Evolutionary conservation across 2,329 filamentous ascomycete species (phyloP), one percentile per base, ranked within the genome.

Genomic region (Aspergillus ochraceus): DNA sequence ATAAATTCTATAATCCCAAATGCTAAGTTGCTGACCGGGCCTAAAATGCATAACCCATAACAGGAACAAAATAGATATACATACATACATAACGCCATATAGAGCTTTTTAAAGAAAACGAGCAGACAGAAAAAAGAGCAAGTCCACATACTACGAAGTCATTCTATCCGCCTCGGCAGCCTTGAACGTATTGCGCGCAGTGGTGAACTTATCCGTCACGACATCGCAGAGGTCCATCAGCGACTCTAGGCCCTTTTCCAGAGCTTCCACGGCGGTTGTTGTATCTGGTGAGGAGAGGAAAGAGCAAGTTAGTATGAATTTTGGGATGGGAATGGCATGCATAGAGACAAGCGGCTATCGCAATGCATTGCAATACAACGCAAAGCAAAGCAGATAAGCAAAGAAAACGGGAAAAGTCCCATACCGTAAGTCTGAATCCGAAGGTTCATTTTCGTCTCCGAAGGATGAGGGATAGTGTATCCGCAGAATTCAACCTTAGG

Each of bases 401-500:
- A 29, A 9, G 26, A 8, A 29, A 29, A 29, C 1, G 26, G 24
- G 5, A 24, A 29, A 29, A 29, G 26, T 29, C 26, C 77, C 87
- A 74, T 81, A 97, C 94, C 91, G 71, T 95, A 98, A 66, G 94
- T 99, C 78, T 99, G 95, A 64, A 99, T 98, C 70, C 95, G 87
- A 63, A 99, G 82, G 73, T 98, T 97, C 94, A 99, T 97, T 79
- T 96, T 95, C 46, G 88, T 82, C 78, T 99, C 95, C 45, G 93
- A 96, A 54, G 95, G 95, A 78, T 99, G 95, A 30, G 95, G 95
- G 62, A 99, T 98, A 8, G 94, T 91, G 77, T 99, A 99, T 62
- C 94, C 95, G 78, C 95, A 98, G 79, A 99, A 97, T 76, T 99
- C 95, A 61, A 99, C 95, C 64, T 95, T 88, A 30, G 95, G 94